Conservation (phyloP, 768 basidiomycete species). For the Tylopilus plumbeoviolaceoides region DNA sequence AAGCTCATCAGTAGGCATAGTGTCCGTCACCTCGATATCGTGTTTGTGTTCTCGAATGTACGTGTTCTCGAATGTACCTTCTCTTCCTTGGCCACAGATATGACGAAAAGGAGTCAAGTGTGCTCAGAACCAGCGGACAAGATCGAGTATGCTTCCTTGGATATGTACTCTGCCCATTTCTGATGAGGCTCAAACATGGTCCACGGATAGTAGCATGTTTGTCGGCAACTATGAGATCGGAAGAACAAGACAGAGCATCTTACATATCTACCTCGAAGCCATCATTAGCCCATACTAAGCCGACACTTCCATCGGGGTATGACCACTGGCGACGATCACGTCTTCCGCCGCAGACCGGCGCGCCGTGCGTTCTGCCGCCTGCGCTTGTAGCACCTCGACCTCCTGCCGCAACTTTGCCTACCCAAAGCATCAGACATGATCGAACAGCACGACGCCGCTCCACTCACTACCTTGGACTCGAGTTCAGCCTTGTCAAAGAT, state of each 20-base stretch:
- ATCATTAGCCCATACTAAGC: constrained; percentile 5
- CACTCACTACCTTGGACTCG: constrained; percentile 52
- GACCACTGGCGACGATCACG: constrained; percentile 28
- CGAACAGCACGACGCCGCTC: not conserved
- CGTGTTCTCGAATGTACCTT: too few species aligned
- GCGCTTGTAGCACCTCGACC: constrained; percentile 50
- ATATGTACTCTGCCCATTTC: too few species aligned
- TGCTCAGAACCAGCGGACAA: too few species aligned
- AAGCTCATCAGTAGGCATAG: too few species aligned
- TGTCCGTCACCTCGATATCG: not conserved
- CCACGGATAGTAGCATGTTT: not conserved
- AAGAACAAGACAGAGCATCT: not conserved
- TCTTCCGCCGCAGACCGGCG: constrained; percentile 28
- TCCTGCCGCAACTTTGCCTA: constrained; percentile 59
- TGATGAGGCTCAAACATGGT: too few species aligned
- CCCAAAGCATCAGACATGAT: not conserved
- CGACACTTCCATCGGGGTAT: constrained; percentile 28
- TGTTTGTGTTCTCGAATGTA: not conserved
- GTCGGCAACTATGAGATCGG: not conserved
- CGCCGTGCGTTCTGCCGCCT: constrained; percentile 43
- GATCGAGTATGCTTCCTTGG: too few species aligned
- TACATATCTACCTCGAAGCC: not conserved
- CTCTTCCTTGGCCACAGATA: not conserved
- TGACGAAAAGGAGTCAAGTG: too few species aligned
- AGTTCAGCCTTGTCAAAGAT: constrained; percentile 58